Evolutionary conservation across 345 rosid genomes (phyloP), one percentile per base, ranked within the genome.

Genomic region (Euphorbia tirucalli): DNA sequence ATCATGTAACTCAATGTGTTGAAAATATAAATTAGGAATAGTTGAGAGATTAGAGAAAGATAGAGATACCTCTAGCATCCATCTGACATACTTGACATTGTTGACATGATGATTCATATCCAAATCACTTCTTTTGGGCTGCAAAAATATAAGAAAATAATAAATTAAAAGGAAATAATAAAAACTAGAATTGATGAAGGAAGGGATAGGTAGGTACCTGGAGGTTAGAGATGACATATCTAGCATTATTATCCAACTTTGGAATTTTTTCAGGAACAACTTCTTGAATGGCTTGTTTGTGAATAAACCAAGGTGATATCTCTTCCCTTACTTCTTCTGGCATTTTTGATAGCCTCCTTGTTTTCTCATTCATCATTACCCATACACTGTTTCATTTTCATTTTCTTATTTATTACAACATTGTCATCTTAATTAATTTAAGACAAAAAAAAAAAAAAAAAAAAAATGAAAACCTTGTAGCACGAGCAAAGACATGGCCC

Each of bases 81-180:
- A 89, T 67, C 82, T 77, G 18, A 89, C 86, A 39, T 89, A 87
- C 77, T 89, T 87, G 46, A 89, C 90, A 79, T 89, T 89, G 83
- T 85, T 87, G 72, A 87, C 94, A 66, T 87, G 94, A 48, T 87
- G 87, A 83, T 89, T 89, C 94, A 89, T 82, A 73, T 87, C 90
- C 77, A 87, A 70, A 74, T 89, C 90, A 66, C 81, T 82, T 77
- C 93, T 83, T 72, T 78, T 76, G 1, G 94, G 86, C 87, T 89
- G 60, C 62, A 81, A 67, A 14, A 67, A 16, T 10, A 65, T 11
- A 27, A 39, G 31, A 37, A 37, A 19, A n/a, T n/a, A n/a, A n/a
- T n/a, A 37, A 13, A 67, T 50, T 32, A 43, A 4, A 10, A 16
- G 18, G 41, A 3, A 58, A 77, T 52, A 62, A 66, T 65, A 19